These are phyloP conservation scores for Pythium apleroticum DNA, from an alignment of 352 stramenopile species.

Conservation along the genomic window DNA sequence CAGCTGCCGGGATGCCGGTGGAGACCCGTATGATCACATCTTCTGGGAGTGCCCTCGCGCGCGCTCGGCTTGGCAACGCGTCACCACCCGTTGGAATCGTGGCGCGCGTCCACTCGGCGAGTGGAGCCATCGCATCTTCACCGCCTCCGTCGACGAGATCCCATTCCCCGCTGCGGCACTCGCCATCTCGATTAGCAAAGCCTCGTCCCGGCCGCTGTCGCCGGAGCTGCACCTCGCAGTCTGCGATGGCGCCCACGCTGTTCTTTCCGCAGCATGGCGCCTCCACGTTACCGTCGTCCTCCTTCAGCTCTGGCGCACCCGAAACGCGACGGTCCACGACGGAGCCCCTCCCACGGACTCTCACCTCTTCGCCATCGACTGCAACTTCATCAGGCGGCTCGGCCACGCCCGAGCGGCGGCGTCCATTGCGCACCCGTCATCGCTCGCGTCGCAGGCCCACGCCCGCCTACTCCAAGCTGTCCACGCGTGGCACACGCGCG, in stretches of 20 bases:
- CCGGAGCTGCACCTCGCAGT: not conserved
- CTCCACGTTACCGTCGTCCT: not conserved
- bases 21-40: not conserved
- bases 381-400: not conserved
- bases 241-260: not conserved
- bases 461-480: not conserved
- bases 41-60: not conserved
- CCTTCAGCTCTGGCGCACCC: not conserved
- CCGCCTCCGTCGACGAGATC: not conserved
- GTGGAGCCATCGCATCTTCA: not conserved
- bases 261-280: not conserved
- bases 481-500: not conserved
- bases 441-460: not conserved
- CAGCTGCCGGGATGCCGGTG: no score
- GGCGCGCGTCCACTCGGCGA: not conserved
- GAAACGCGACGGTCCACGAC: not conserved
- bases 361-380: not conserved
- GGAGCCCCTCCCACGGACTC: not conserved
- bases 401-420: no score
- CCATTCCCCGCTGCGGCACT: not conserved
- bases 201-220: no score
- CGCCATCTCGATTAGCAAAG: not conserved
- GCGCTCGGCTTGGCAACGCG: not conserved
- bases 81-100: not conserved
- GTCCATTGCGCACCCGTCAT: not conserved